These are phyloP conservation scores for Phascolomyces articulosus DNA, from an alignment of 371 early-diverging fungal genomes.

Conservation along the genomic window DNA sequence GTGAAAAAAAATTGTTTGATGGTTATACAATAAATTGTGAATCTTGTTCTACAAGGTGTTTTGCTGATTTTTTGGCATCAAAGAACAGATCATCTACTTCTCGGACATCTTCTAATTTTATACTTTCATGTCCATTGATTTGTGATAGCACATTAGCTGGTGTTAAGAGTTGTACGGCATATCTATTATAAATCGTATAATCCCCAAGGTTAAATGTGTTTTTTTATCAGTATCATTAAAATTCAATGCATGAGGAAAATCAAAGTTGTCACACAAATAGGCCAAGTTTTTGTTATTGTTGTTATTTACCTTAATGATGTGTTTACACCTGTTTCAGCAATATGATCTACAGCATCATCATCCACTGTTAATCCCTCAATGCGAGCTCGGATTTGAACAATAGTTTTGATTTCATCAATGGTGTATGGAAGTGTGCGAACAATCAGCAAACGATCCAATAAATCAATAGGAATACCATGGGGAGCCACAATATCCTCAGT, in stretches of 20 bases:
- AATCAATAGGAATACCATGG: slow-evolving; percentile 97
- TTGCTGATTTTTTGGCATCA: slow-evolving; percentile 90
- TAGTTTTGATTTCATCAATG: slow-evolving; percentile 87
- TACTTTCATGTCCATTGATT: slow-evolving; percentile 81
- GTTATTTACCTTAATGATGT: slow-evolving; percentile 65
- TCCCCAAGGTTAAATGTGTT: too few species aligned
- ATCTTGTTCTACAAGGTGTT: slow-evolving; percentile 54
- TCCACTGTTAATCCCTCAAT: slow-evolving; percentile 82
- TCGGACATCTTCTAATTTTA: slow-evolving; percentile 83
- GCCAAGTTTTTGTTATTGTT: not conserved
- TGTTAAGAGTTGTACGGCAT: slow-evolving; percentile 97
- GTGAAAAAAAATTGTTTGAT: not conserved
- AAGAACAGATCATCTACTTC: slow-evolving; percentile 87
- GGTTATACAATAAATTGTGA: slow-evolving; percentile 36
- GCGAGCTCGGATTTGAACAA: slow-evolving; percentile 91
- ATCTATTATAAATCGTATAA: slow-evolving; percentile 73
- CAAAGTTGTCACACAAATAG: not conserved
- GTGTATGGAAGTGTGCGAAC: slow-evolving; percentile 94
- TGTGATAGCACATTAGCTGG: slow-evolving; percentile 87
- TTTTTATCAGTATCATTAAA: too few species aligned
- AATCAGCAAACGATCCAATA: slow-evolving; percentile 95
- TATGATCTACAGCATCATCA: slow-evolving; percentile 74
- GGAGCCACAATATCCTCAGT: slow-evolving; percentile 90
- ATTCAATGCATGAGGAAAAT: too few species aligned
- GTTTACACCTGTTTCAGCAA: slow-evolving; percentile 85